Evolutionary conservation across 495 filamentous ascomycete genomes (phyloP), one percentile per base, ranked within the genome.

Genomic region (Polyplosphaeria fusca): DNA sequence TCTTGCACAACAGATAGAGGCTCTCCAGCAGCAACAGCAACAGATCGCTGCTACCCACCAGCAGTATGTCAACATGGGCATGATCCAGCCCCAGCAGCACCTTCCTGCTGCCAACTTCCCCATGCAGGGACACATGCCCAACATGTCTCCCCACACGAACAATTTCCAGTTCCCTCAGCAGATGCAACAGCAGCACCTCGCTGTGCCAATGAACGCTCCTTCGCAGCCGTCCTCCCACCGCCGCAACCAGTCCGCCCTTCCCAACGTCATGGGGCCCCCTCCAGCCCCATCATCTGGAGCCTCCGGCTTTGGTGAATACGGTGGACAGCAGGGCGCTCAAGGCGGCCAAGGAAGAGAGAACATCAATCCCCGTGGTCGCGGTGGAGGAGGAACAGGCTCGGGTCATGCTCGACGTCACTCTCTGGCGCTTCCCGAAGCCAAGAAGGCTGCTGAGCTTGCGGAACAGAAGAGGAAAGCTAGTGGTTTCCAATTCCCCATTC

Each of bases 1-100:
- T 68, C 87, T 98, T 73, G 92, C 96, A 72, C 93, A 97, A 77
- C 93, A 98, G 73, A 96, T 97, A 68, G 91, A 98, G 74, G 79
- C 92, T 73, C 82, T 98, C 63, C 93, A 98, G 74, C 91, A 95
- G 70, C 94, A 97, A 69, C 93, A 98, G 68, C 94, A 97, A 73
- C 94, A 97, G 69, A 94, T 97, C 71, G 87, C 92, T 69, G 88
- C 87, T 50, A 91, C 89, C 47, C 91, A 96, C 63, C 91, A 95
- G 72, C 92, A 97, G 70, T 97, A 96, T 74, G 87, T 94, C 55
- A 93, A 94, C 70, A 92, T 97, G 87, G 89, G 89, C 62, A 85
- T 97, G 77, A 79, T 98, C 4, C 86, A 84, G 55, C 87, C 86
- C 30, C 85, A 86, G 55, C 91, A 96, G 72, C 76, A 83, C 64